Evolutionary conservation across 768 basidiomycete genomes (phyloP), one percentile per base, ranked within the genome.

Genomic region (Xanthoconium stramineum): DNA sequence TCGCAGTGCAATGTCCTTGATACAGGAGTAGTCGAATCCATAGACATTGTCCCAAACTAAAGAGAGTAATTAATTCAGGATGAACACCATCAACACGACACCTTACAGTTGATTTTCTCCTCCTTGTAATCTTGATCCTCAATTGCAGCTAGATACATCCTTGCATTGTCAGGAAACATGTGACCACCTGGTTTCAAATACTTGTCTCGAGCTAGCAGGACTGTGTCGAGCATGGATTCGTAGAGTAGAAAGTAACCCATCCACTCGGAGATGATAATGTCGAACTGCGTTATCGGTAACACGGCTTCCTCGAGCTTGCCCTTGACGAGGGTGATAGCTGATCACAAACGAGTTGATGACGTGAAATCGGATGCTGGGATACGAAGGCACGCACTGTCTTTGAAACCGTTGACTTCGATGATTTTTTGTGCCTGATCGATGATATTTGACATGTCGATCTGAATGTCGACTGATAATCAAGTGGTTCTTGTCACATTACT

Each of bases 401-500:
- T 85, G 80, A 98, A 98, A 47, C 95, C 95, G 64, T 99, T 99
- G 15, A 91, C 90, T 64, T 94, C 88, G 62, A 98, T 86, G 61
- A 99, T 99, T 75, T 93, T 96, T 78, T 88, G 84, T 3, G 97
- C 97, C 77, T 98, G 96, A 77, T 98, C 97, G 73, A 98, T 91
- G 75, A 99, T 99, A 77, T 99, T 99, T 55, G 94, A 97, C 97
- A 99, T 99, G 77, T 99, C 97, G 74, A 99, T 95, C 92, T 95
- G 47, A 12, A 45, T 56, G 46, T 49, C 6, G 43, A 48, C 44
- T 47, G 24, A 63, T 53, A 50, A 63, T 61, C 50, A 68, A 55
- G n/a, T 46, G 7, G 43, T 20, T 38, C 43, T 19, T 12, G 24
- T 52, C 47, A 46, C 30, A 56, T 46, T 20, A 45, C 61, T 20